Evolutionary conservation across 805 yeast genomes (phyloP), one percentile per base, ranked within the genome.

Genomic region (Lipomyces chichibuensis): DNA sequence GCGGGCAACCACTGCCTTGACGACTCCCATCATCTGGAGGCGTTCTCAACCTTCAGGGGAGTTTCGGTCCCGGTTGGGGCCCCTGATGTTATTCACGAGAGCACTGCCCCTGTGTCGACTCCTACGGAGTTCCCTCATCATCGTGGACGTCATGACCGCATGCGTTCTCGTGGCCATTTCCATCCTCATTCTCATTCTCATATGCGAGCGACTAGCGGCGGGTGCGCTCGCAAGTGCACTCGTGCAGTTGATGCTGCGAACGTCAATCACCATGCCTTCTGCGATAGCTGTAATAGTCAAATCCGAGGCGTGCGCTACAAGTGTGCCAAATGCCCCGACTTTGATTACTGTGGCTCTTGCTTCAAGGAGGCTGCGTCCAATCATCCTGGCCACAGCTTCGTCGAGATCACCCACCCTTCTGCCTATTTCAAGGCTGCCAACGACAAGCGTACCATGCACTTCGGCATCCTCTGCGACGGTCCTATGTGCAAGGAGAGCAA

Each of bases 261-360:
- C 14, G 51, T 43, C n/a, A 57, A 20, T n/a, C 70, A 66, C 52
- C n/a, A 29, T 39, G 77, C 77, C 11, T 33, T 58, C 43, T 75
- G 77, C 58, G 76, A 75, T 46, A 65, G 66, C 3, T 74, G 76
- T 64, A 69, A 74, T 29, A 58, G 39, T 4, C 58, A 57, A 49
- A 75, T 79, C 62, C 66, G 33, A 27, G 88, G 88, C 2, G 71
- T 74, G 2, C 80, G 88, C 53, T 84, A 76, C 76, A 80, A 79
- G 67, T 85, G 88, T 72, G 72, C 80, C 59, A 76, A 77, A 23
- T 85, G 88, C 72, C 73, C 76, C 5, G 83, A 85, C 71, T 84
- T 77, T 74, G 87, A 85, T 74, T 75, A 83, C 64, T 85, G 88
- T 74, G 76, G 77, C 25, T 35, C 59, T 0, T 80, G 83, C 65